phyloP scores from a whole-genome alignment of 768 basidiomycete genomes.

The Pleurotus giganteus region DNA sequence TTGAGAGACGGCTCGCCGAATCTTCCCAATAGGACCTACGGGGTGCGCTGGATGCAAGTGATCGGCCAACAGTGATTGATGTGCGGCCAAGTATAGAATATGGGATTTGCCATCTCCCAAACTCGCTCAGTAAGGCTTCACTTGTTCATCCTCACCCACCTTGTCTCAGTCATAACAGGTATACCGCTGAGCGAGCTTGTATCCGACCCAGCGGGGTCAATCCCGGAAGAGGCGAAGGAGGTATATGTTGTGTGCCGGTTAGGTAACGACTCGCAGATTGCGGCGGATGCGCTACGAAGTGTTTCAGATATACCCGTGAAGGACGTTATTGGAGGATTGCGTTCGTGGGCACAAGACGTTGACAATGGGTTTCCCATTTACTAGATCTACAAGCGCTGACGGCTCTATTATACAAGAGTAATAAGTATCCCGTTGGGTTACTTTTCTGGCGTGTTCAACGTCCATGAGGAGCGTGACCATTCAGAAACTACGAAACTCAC shows the following conservation, averaged over 20 bases:
- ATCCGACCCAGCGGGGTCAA: conserved; percentile 49
- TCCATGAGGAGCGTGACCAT: neutral
- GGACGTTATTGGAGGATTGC: conserved; percentile 81
- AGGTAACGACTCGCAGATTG: conserved; percentile 93
- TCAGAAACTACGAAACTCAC: conserved; percentile 33
- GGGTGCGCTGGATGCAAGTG: conserved; percentile 27
- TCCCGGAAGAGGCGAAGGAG: conserved; percentile 28
- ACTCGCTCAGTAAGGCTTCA: conserved; percentile 62
- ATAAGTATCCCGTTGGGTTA: neutral
- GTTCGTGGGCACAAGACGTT: conserved; percentile 74
- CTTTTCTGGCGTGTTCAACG: too few relatives aligned
- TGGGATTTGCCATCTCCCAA: conserved; percentile 79
- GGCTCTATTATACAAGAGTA: neutral
- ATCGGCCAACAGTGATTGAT: conserved; percentile 57
- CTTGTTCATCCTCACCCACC: conserved; percentile 2
- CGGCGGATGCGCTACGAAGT: conserved; percentile 60
- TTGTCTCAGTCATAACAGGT: conserved; percentile 41
- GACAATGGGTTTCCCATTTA: conserved; percentile 82
- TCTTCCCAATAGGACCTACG: conserved; percentile 45
- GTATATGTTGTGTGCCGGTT: conserved; percentile 76
- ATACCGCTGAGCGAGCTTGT: conserved; percentile 68
- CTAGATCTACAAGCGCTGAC: conserved; percentile 29
- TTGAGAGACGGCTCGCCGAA: neutral
- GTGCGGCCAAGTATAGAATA: conserved; percentile 80
- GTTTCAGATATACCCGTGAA: conserved; percentile 37